Conservation (phyloP, 1,284 basidiomycete genomes). For the Grifola frondosa region DNA sequence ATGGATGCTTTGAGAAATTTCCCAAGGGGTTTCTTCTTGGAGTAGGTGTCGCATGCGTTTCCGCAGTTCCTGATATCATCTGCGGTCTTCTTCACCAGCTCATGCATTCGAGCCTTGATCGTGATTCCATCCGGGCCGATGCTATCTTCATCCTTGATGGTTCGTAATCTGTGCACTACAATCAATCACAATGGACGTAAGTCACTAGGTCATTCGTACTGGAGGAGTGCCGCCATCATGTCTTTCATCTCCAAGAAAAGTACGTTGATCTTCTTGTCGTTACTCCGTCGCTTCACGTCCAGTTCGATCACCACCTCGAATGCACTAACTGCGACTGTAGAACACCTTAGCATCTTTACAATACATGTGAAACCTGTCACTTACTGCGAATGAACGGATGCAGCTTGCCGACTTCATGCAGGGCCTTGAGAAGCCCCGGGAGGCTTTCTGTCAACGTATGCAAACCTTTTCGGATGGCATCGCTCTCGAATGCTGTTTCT, state of each 20-base stretch:
- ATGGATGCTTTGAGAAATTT: slow-evolving; percentile 38
- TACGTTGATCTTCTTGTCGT: slow-evolving; percentile 41
- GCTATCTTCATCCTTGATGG: slow-evolving; percentile 18
- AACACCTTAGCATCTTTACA: neutral
- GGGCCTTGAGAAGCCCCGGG: slow-evolving; percentile 5
- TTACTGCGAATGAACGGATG: slow-evolving; percentile 7
- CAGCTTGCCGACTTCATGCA: slow-evolving; percentile 7
- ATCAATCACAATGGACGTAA: neutral
- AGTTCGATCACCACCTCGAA: slow-evolving; percentile 44
- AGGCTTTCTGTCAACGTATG: slow-evolving; percentile 4
- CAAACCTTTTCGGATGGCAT: neutral
- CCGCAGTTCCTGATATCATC: slow-evolving; percentile 33
- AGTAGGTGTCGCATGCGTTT: slow-evolving; percentile 33
- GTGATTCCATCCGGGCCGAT: slow-evolving; percentile 21
- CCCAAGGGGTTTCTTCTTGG: slow-evolving; percentile 32
- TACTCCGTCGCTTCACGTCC: slow-evolving; percentile 40
- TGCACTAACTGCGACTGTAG: slow-evolving; percentile 41
- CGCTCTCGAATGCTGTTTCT: slow-evolving; percentile 1
- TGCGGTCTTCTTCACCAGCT: slow-evolving; percentile 23
- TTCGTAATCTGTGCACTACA: slow-evolving; percentile 5
- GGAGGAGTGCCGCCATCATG: slow-evolving; percentile 42
- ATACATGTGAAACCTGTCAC: neutral
- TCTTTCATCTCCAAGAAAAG: slow-evolving; percentile 46
- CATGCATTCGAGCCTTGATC: slow-evolving; percentile 23
- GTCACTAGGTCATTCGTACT: slow-evolving; percentile 29